Evolutionary conservation across 164 flowering plant species (phyloP).

Genomic region (Chloranthus sessilifolius): DNA sequence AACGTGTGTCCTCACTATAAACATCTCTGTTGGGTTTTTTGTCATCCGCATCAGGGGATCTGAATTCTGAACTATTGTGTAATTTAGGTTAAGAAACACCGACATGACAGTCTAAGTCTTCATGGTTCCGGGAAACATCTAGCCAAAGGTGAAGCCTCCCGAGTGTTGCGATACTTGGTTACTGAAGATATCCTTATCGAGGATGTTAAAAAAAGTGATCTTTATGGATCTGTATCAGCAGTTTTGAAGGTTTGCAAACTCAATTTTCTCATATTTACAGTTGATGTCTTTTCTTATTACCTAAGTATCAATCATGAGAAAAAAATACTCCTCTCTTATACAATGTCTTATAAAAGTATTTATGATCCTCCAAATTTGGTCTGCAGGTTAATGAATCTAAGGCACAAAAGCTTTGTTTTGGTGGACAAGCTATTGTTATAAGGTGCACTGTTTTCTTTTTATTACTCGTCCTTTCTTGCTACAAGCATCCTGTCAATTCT

Average conservation of each 20-base stretch:
- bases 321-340: too few relatives aligned
- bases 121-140: conserved; percentile 92
- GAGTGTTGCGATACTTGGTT: conserved; percentile 80
- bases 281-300: too few relatives aligned
- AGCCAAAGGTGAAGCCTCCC: conserved; percentile 80
- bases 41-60: neutral
- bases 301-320: too few relatives aligned
- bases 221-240: conserved; percentile 88
- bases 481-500: too few relatives aligned
- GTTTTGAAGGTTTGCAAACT: conserved; percentile 53
- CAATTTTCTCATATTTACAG: conserved; percentile 1
- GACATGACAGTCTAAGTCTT: conserved; percentile 54
- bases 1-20: conserved; percentile 35
- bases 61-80: conserved; percentile 9
- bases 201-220: conserved; percentile 86
- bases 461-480: too few relatives aligned
- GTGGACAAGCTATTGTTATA: conserved; percentile 44
- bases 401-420: conserved; percentile 37
- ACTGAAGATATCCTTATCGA: conserved; percentile 73
- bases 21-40: conserved; percentile 1
- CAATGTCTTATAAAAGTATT: neutral
- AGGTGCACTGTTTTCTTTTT: conserved; percentile 37
- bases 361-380: neutral
- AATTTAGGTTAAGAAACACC: conserved; percentile 75
- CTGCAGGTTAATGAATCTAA: conserved; percentile 78